Evolutionary conservation across 2,329 filamentous ascomycete species (phyloP), one percentile per base, ranked within the genome.

Genomic region (Camptophora hylomeconis): DNA sequence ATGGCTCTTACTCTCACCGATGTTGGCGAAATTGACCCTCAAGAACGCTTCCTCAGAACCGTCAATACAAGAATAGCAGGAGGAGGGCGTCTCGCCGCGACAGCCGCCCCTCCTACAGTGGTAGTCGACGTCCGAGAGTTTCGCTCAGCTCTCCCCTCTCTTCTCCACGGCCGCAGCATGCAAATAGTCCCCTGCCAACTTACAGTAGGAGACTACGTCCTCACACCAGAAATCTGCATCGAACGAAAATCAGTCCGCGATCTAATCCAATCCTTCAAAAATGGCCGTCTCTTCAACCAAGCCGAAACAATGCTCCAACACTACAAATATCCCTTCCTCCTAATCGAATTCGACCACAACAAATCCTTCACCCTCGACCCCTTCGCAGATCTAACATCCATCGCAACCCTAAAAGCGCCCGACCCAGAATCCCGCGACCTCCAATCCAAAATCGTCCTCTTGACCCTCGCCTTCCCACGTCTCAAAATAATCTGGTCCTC

Each of bases 281-380:
- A 93, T 51, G 89, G 89, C 8, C 77, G 89, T 2, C 68, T 98
- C 9, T 98, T 83, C 60, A 81, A 73, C 44, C 89, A 98, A 60
- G 79, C 80, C 21, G 87, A 95, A 56, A 75, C 80, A 26, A 95
- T 98, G 87, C 78, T 92, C 35, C 74, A 82, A 51, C 76, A 95
- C 58, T 98, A 98, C 69, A 79, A 79, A 48, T 75, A 58, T 41
- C 79, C 84, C 0, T 81, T 95, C 71, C 72, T 98, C 5, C 71
- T 98, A 24, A 95, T 98, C 48, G 89, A 98, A 54, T 98, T 98
- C 52, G 86, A 94, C 51, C 80, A 92, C 50, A 87, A 92, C 60
- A 94, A 92, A 53, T 87, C 82, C 3, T 98, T 98, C 54, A 95
- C 86, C 1, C 74, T 98, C 10, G 89, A 87, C 52, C 79, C 80